These are phyloP conservation scores for Phytophthora pistaciae DNA, from an alignment of 352 stramenopile species.

Conservation along the genomic window DNA sequence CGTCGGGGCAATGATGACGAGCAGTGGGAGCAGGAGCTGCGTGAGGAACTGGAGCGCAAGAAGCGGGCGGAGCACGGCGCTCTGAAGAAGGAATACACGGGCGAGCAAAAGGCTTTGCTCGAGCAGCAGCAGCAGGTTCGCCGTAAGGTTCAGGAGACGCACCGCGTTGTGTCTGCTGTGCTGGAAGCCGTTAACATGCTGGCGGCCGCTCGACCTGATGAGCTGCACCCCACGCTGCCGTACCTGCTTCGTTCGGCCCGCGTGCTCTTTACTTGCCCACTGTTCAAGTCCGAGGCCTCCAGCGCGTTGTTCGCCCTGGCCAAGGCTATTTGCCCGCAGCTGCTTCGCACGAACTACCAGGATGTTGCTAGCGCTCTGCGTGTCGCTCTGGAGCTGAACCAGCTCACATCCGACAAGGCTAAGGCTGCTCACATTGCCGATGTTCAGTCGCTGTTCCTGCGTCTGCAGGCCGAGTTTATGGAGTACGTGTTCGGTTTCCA, in stretches of 20 bases:
- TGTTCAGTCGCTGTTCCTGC: constrained; percentile 65
- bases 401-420: constrained; percentile 48
- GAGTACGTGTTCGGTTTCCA: constrained; percentile 87
- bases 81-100: constrained; percentile 54
- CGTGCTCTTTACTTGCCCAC: constrained; percentile 61
- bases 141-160: constrained; percentile 51
- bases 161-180: constrained; percentile 52
- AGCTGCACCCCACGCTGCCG: constrained; percentile 79
- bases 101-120: constrained; percentile 67
- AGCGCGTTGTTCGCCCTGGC: constrained; percentile 53
- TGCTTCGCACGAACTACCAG: constrained; percentile 75
- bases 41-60: constrained; percentile 82
- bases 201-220: constrained; percentile 57
- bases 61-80: constrained; percentile 56
- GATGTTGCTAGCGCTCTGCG: constrained; percentile 70
- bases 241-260: constrained; percentile 62
- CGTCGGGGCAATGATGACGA: constrained; percentile 82
- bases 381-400: constrained; percentile 56
- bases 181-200: constrained; percentile 77
- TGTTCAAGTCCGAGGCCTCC: constrained; percentile 62
- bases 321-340: constrained; percentile 65
- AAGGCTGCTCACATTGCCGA: constrained; percentile 47
- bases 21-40: constrained; percentile 86
- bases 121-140: constrained; percentile 71
- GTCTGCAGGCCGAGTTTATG: constrained; percentile 69